Percentiles rank a stretch among this genome's conserved stretches.
phyloP scores from a whole-genome alignment of 331 rosid genomes.

The Quercus phellos region DNA sequence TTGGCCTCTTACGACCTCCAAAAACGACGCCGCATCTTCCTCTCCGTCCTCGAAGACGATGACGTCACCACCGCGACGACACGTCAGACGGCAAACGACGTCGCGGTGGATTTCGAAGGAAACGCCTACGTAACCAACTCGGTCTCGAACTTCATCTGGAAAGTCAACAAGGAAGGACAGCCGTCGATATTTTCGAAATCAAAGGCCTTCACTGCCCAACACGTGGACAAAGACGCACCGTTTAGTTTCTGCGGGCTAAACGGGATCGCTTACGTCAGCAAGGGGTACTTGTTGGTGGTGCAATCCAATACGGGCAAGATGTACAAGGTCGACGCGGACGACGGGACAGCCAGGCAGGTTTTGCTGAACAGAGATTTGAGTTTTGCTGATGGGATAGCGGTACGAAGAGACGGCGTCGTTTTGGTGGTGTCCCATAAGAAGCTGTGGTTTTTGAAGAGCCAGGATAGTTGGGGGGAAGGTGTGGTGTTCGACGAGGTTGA shows the following conservation, averaged over 20 bases:
- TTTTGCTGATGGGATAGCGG: slow-evolving; percentile 49
- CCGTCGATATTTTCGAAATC: slow-evolving; percentile 65
- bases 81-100: slow-evolving; percentile 53
- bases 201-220: slow-evolving; percentile 30
- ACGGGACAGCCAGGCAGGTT: slow-evolving; percentile 52
- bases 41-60: slow-evolving; percentile 30
- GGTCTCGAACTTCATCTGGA: slow-evolving; percentile 66
- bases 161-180: slow-evolving; percentile 46
- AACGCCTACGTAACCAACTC: slow-evolving; percentile 84
- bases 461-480: slow-evolving; percentile 57
- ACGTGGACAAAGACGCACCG: slow-evolving; percentile 25
- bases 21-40: slow-evolving; percentile 50
- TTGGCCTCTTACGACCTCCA: slow-evolving; percentile 76
- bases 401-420: slow-evolving; percentile 61
- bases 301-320: slow-evolving; percentile 76
- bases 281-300: slow-evolving; percentile 65
- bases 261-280: slow-evolving; percentile 65
- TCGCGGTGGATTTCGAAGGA: slow-evolving; percentile 58
- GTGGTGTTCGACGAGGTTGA: slow-evolving; percentile 52
- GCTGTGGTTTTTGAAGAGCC: slow-evolving; percentile 64
- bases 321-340: slow-evolving; percentile 60
- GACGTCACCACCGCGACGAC: background rate
- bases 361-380: slow-evolving; percentile 36
- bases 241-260: slow-evolving; percentile 53
- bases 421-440: slow-evolving; percentile 50